A percentile compares a stretch with the other conserved stretches of the same genome.
phyloP scores from a whole-genome alignment of 1,139 yeast species.

The Arxiozyma slooffiae region DNA sequence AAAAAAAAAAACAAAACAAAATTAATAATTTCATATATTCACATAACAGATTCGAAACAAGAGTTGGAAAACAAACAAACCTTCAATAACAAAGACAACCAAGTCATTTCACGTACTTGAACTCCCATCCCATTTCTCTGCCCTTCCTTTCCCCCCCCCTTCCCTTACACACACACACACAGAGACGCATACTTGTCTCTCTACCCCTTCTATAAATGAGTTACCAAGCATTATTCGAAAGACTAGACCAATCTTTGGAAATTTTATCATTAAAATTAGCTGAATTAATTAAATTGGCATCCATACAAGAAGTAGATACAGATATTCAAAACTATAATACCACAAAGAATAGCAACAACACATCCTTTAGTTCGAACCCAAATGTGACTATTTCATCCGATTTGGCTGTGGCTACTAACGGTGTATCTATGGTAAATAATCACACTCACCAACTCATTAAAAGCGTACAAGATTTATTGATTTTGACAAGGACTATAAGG shows the following conservation, averaged over 20 bases:
- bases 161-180: no score
- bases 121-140: no score
- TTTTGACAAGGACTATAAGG: conserved; percentile 26
- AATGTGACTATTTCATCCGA: conserved; percentile 12
- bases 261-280: conserved; percentile 23
- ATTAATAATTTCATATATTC: no score
- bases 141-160: no score
- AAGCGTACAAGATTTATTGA: conserved; percentile 29
- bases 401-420: conserved; percentile 22
- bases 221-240: conserved; percentile 26
- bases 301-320: conserved; percentile 14
- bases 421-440: conserved; percentile 25
- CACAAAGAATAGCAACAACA: neutral
- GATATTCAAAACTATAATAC: conserved; percentile 7
- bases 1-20: no score
- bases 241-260: conserved; percentile 26
- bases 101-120: no score
- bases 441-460: conserved; percentile 28
- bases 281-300: conserved; percentile 22
- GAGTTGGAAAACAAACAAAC: no score
- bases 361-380: neutral
- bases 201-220: neutral
- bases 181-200: no score
- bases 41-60: no score
- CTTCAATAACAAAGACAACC: no score